Conservation (phyloP, 768 basidiomycete species). For the Pulveroboletus sp. region DNA sequence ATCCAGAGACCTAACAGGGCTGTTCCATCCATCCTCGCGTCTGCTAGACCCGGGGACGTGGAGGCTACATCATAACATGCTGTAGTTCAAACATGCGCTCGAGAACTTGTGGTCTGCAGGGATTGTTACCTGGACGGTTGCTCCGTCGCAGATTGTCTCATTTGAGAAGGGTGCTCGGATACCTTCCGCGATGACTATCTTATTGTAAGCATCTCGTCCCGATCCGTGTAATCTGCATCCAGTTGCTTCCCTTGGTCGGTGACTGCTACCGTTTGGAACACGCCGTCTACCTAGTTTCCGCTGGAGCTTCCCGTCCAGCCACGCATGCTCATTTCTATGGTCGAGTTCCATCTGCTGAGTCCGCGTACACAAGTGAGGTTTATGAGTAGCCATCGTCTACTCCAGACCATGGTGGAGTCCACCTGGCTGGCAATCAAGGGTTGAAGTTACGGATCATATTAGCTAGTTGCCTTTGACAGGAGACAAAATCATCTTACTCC, state of each 20-base stretch:
- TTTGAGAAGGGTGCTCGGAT: slow-evolving; percentile 60
- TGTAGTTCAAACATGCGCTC: slow-evolving; percentile 70
- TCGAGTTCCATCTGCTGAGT: not conserved
- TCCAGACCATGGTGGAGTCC: slow-evolving; percentile 67
- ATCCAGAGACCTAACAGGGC: slow-evolving; percentile 52
- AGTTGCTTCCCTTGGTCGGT: slow-evolving; percentile 47
- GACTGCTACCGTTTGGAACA: slow-evolving; percentile 80
- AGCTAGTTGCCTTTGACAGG: not conserved
- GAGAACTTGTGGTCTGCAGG: slow-evolving; percentile 37
- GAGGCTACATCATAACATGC: slow-evolving; percentile 65
- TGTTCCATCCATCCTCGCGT: slow-evolving; percentile 65
- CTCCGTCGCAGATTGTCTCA: slow-evolving; percentile 52
- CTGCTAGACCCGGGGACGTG: slow-evolving; percentile 63
- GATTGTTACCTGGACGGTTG: slow-evolving; percentile 25
- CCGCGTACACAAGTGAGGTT: slow-evolving; percentile 48
- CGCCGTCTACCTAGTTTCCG: slow-evolving; percentile 63
- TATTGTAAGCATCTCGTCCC: slow-evolving; percentile 43
- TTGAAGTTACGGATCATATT: slow-evolving; percentile 50
- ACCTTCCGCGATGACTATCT: slow-evolving; percentile 72
- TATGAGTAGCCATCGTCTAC: slow-evolving; percentile 68
- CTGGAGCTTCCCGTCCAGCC: slow-evolving; percentile 69
- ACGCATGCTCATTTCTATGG: slow-evolving; percentile 28
- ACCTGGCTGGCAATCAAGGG: slow-evolving; percentile 69
- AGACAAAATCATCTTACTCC: not conserved
- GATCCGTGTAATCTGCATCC: not conserved